phyloP scores from a whole-genome alignment of 371 early-diverging fungal species.

The Apophysomyces trapeziformis region DNA sequence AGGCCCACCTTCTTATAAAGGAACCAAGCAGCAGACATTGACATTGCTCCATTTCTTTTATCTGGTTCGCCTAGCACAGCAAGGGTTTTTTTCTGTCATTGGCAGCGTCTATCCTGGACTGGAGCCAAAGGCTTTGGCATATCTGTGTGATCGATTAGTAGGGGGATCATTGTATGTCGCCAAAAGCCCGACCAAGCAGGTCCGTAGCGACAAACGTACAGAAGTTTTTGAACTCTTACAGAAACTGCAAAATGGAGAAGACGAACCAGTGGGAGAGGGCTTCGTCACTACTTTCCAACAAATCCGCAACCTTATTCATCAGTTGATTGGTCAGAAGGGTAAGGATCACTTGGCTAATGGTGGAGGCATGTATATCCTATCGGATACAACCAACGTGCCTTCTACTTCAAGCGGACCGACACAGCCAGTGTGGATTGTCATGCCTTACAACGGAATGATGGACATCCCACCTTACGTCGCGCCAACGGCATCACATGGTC shows the following conservation, averaged over 20 bases:
- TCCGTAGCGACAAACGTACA: constrained; percentile 16
- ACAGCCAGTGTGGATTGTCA: constrained; percentile 25
- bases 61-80: constrained; percentile 40
- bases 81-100: constrained; percentile 37
- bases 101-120: constrained; percentile 13
- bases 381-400: constrained; percentile 1
- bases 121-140: constrained; percentile 24
- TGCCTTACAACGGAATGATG: constrained; percentile 30
- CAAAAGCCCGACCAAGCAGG: constrained; percentile 19
- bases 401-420: constrained; percentile 3
- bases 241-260: constrained; percentile 30
- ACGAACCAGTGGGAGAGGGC: constrained; percentile 19
- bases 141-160: constrained; percentile 39
- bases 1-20: not conserved
- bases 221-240: constrained; percentile 27
- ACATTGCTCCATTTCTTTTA: constrained; percentile 42
- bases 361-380: not conserved
- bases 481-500: not conserved
- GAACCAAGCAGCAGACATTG: constrained; percentile 21
- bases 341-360: not conserved
- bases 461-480: not conserved
- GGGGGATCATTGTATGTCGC: constrained; percentile 37
- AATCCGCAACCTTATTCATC: constrained; percentile 28
- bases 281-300: constrained; percentile 34
- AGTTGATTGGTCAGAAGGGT: constrained; percentile 21